A percentile compares a stretch with the other conserved stretches of the same genome.
Evolutionary conservation across 495 filamentous ascomycete species (phyloP).

Genomic region (Pseudomonodictys pantanalensis): DNA sequence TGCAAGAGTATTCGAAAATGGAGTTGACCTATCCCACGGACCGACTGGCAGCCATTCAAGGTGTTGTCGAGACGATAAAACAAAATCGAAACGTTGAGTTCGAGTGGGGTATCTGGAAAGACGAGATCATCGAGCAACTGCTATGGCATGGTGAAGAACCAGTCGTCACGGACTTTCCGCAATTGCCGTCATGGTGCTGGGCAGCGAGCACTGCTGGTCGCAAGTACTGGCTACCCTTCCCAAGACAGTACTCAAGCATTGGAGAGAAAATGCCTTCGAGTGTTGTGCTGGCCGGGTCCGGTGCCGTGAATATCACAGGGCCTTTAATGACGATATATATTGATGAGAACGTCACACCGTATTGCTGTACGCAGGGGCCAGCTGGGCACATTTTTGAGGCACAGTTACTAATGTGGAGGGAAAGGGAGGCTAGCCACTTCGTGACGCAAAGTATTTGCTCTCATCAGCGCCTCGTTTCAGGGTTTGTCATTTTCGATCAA

Average conservation of each 20-base stretch:
- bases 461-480: no score
- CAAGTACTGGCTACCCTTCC: neutral
- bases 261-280: no score
- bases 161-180: neutral
- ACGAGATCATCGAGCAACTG: neutral
- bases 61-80: neutral
- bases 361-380: no score
- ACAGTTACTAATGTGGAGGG: no score
- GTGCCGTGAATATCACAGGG: no score
- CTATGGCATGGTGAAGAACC: neutral
- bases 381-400: no score
- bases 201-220: neutral
- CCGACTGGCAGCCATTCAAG: neutral
- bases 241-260: neutral
- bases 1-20: neutral
- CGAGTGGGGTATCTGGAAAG: neutral
- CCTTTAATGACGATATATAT: neutral
- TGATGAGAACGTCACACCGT: neutral
- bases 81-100: neutral
- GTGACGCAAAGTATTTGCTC: no score
- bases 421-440: no score
- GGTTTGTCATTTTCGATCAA: no score
- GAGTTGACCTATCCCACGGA: neutral
- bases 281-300: no score
- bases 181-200: slow-evolving; percentile 5